Percentiles rank a stretch among this genome's conserved stretches.
Conservation (phyloP, 2,329 filamentous ascomycete genomes). For the Onygena corvina region DNA sequence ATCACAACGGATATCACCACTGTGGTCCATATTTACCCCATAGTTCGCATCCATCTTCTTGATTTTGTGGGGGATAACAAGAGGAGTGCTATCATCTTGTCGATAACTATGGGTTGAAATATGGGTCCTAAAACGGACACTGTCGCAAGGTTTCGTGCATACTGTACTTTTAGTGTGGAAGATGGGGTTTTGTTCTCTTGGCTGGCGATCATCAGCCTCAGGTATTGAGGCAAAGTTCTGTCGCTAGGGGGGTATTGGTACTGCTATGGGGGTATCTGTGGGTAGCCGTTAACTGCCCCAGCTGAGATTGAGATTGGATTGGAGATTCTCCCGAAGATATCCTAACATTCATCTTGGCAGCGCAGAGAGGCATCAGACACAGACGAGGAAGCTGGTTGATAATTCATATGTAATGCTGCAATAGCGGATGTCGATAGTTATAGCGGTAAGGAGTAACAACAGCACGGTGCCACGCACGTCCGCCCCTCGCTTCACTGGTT, state of each 20-base stretch:
- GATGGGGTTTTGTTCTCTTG: not conserved
- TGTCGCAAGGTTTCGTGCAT: too few relatives aligned
- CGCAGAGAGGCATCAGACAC: not conserved
- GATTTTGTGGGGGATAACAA: not conserved
- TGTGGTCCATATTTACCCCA: too few relatives aligned
- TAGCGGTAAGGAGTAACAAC: too few relatives aligned
- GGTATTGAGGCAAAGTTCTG: not conserved
- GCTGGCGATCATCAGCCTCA: slow-evolving; percentile 6
- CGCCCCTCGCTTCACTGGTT: not conserved
- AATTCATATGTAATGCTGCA: not conserved
- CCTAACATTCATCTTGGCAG: not conserved
- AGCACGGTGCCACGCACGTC: not conserved
- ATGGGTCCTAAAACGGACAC: too few relatives aligned
- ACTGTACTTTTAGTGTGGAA: too few relatives aligned
- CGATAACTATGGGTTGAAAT: too few relatives aligned
- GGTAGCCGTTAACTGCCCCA: slow-evolving; percentile 1
- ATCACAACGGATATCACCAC: too few relatives aligned
- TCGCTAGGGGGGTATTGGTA: not conserved
- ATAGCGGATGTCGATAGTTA: not conserved
- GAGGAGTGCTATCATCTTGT: not conserved
- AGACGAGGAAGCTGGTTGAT: not conserved
- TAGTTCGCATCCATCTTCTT: too few relatives aligned
- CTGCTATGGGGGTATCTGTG: not conserved
- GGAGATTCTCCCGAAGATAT: slow-evolving; percentile 5
- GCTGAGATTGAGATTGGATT: not conserved